Percentiles rank a stretch among this genome's conserved stretches.
phyloP scores from a whole-genome alignment of 805 yeast species.

The Lipomyces spencermartinsiae region DNA sequence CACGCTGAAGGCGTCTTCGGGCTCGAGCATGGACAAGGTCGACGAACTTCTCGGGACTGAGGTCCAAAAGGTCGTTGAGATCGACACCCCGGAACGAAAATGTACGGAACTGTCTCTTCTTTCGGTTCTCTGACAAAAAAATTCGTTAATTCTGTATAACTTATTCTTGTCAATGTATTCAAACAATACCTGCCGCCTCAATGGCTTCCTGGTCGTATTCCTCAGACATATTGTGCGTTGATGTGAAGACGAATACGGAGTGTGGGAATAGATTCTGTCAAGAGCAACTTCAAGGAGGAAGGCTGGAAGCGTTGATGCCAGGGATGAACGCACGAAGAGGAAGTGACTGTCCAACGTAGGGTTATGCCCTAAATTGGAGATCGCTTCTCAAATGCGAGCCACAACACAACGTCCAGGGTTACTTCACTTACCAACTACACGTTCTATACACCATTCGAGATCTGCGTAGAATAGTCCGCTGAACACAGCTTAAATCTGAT shows the following conservation, averaged over 20 bases:
- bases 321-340: background rate
- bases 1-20: slow-evolving; percentile 99
- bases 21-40: slow-evolving; percentile 98
- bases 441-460: background rate
- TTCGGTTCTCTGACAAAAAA: slow-evolving; percentile 44
- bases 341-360: slow-evolving; percentile 15
- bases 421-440: background rate
- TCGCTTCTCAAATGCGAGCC: background rate
- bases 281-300: background rate
- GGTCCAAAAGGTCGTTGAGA: slow-evolving; percentile 88
- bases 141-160: background rate
- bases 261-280: background rate
- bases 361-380: slow-evolving; percentile 12
- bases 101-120: slow-evolving; percentile 89
- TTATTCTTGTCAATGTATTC: background rate
- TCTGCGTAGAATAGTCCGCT: slow-evolving; percentile 80
- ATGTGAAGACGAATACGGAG: background rate
- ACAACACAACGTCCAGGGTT: slow-evolving; percentile 8
- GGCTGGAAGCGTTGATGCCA: background rate
- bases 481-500: slow-evolving; percentile 73
- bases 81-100: slow-evolving; percentile 99
- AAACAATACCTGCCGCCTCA: slow-evolving; percentile 37
- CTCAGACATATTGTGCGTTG: slow-evolving; percentile 34
- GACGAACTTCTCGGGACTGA: slow-evolving; percentile 96
- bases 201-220: slow-evolving; percentile 38